phyloP scores from a whole-genome alignment of 1,139 yeast genomes.

The Taiozyma sp. region DNA sequence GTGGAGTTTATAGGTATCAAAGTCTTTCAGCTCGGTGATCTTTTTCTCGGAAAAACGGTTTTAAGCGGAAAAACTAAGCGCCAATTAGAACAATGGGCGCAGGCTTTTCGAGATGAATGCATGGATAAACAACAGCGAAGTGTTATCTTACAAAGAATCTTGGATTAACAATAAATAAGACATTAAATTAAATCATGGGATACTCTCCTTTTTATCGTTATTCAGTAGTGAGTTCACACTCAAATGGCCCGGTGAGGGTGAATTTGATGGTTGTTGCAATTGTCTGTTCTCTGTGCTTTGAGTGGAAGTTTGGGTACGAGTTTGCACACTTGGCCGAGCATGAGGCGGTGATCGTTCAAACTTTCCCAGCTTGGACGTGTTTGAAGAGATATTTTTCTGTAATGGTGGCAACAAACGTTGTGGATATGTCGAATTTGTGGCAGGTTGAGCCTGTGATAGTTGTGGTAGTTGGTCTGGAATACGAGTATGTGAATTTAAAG shows the following conservation, averaged over 20 bases:
- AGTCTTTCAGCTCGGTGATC: no score
- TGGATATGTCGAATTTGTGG: not conserved
- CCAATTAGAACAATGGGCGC: not conserved
- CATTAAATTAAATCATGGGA: not conserved
- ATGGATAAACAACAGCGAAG: no score
- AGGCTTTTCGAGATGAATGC: not conserved
- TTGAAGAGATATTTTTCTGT: not conserved
- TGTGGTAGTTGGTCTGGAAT: not conserved
- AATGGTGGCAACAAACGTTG: not conserved
- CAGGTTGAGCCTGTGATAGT: constrained; percentile 1
- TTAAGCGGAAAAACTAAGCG: not conserved
- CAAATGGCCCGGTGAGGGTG: constrained; percentile 10
- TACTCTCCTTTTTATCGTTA: not conserved
- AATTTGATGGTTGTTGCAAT: not conserved
- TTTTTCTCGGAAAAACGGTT: not conserved
- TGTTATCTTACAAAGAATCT: not conserved
- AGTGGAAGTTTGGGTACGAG: no score
- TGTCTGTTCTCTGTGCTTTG: not conserved
- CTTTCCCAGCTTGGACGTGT: not conserved
- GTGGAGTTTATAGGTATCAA: not conserved
- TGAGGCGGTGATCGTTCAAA: not conserved
- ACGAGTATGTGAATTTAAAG: not conserved
- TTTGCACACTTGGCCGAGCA: not conserved
- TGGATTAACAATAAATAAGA: not conserved
- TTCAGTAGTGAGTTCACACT: constrained; percentile 23